phyloP scores from a whole-genome alignment of 2,329 filamentous ascomycete genomes.

The Cercospora sp. region DNA sequence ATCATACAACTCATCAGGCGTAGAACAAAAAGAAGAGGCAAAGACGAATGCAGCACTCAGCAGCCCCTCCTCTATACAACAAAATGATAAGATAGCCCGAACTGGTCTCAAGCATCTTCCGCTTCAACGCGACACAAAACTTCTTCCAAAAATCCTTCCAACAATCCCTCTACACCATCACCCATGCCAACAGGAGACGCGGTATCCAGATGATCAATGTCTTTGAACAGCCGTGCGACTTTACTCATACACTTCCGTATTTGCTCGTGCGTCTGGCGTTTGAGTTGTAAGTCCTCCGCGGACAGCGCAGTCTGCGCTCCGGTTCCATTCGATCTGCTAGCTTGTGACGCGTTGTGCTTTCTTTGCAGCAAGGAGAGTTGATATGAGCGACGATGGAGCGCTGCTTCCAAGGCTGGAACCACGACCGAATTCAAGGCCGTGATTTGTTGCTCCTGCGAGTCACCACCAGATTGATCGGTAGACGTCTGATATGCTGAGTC shows the following conservation, averaged over 20 bases:
- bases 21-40: background rate
- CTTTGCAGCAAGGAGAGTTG: conserved; percentile 59
- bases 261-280: conserved; percentile 74
- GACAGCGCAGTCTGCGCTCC: background rate
- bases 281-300: conserved; percentile 42
- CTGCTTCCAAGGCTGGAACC: conserved; percentile 86
- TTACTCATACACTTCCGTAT: conserved; percentile 79
- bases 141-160: conserved; percentile 92
- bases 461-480: background rate
- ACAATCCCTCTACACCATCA: conserved; percentile 79
- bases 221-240: conserved; percentile 77
- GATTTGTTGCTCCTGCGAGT: conserved; percentile 54
- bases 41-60: background rate
- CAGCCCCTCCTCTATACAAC: background rate
- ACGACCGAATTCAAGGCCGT: conserved; percentile 90
- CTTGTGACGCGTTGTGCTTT: conserved; percentile 29
- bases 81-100: background rate
- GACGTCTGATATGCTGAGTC: conserved; percentile 8
- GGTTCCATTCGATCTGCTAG: conserved; percentile 15
- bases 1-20: conserved; percentile 12
- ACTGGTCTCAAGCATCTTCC: conserved; percentile 61
- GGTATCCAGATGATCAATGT: conserved; percentile 87
- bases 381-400: conserved; percentile 73
- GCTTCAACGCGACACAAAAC: conserved; percentile 89
- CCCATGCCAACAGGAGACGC: conserved; percentile 91